Evolutionary conservation across 2,329 filamentous ascomycete species (phyloP).

Genomic region (Sphaerulina musiva): DNA sequence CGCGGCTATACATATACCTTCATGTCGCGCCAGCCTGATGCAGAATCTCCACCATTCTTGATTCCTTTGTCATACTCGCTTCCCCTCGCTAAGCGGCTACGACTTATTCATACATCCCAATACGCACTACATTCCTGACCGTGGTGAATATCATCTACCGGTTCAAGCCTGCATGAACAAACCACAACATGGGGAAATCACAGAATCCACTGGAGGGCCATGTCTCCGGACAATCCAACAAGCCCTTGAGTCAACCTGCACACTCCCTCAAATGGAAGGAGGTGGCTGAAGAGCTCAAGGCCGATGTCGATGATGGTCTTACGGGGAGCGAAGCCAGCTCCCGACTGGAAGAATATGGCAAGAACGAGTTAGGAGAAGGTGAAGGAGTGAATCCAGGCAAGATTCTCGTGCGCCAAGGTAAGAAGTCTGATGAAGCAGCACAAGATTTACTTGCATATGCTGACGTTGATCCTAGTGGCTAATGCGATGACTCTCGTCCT

Average conservation of each 20-base stretch:
- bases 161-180: conserved; percentile 1
- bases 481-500: conserved; percentile 69
- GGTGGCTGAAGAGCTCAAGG: conserved; percentile 52
- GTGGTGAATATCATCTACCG: not conserved
- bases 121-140: conserved; percentile 7
- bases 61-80: conserved; percentile 9
- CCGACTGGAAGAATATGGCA: conserved; percentile 55
- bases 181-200: conserved; percentile 15
- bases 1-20: conserved; percentile 9
- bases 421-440: not conserved
- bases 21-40: conserved; percentile 7
- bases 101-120: not conserved
- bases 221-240: conserved; percentile 36
- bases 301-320: conserved; percentile 62
- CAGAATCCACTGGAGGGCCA: conserved; percentile 21
- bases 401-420: conserved; percentile 59
- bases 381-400: conserved; percentile 63
- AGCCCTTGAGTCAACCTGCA: conserved; percentile 54
- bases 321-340: conserved; percentile 53
- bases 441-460: not conserved
- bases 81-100: conserved; percentile 7
- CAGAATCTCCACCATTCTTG: conserved; percentile 1
- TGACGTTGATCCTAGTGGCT: conserved; percentile 42
- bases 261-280: conserved; percentile 53
- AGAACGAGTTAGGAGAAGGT: conserved; percentile 64